Evolutionary conservation across 306 rosid species (phyloP), one percentile per base, ranked within the genome.

Genomic region (Glycine soja): DNA sequence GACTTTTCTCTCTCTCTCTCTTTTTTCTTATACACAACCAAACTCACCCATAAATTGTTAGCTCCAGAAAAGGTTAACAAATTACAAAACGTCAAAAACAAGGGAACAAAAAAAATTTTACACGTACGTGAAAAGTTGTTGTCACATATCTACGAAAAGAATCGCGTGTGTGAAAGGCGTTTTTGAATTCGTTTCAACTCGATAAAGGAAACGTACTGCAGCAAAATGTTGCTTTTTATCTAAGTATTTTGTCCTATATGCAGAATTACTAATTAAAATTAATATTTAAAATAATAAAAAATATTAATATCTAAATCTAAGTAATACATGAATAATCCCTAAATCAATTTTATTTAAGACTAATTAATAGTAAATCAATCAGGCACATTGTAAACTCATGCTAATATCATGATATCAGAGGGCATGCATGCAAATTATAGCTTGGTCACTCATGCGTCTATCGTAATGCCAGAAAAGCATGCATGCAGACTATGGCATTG

Each of bases 81-180:
- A 53, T 53, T n/a, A 53, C 7, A 51, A 70, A 50, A 11, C 63
- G 76, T 72, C 51, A 74, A 56, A 57, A 58, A 13, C 2, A 24
- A 14, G n/a, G 54, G 5, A 67, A 70, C 14, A 38, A 19, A 30
- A 0, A 13, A 36, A 36, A 36, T 0, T 54, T 19, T 9, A 54
- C 68, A 19, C 9, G 13, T 24, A 8, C 30, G 18, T 76, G 50
- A 76, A 63, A 62, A 10, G 72, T 62, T 4, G 16, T 14, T 40
- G 30, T 16, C 54, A 70, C 47, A 34, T 58, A 36, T 40, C 24
- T n/a, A 58, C 61, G 59, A 45, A 70, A 79, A 30, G 76, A 70
- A 79, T 70, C 59, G 61, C 70, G 59, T 78, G 18, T 54, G 75
- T 19, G 34, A 42, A 65, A 66, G 32, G 19, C 11, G 15, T 8